Conservation (phyloP, 2,329 filamentous ascomycete species). For the Clarireedia sp. region DNA sequence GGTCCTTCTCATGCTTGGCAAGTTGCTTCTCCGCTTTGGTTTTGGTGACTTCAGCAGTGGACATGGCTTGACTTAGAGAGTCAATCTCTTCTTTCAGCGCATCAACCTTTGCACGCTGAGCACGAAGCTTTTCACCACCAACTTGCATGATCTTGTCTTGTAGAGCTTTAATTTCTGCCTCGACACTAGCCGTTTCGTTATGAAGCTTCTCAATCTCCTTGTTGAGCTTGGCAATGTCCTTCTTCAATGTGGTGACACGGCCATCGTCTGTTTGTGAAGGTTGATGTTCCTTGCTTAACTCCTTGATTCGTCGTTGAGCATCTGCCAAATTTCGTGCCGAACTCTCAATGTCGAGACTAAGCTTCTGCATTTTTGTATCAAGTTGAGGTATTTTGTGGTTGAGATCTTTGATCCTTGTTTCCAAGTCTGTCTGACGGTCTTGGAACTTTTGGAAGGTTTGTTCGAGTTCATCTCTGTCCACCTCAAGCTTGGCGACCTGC, state of each 20-base stretch:
- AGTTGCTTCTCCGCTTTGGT: conserved; percentile 92
- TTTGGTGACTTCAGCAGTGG: conserved; percentile 76
- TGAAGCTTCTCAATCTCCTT: conserved; percentile 74
- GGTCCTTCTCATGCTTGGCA: conserved; percentile 76
- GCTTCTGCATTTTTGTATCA: conserved; percentile 87
- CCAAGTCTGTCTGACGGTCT: conserved; percentile 72
- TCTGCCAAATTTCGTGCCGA: conserved; percentile 77
- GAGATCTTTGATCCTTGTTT: conserved; percentile 63
- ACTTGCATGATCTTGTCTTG: conserved; percentile 99
- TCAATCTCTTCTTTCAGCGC: conserved; percentile 78
- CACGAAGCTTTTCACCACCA: conserved; percentile 84
- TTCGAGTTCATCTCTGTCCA: conserved; percentile 78
- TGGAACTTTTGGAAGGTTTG: conserved; percentile 77
- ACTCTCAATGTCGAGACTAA: conserved; percentile 81
- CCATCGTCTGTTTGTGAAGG: conserved; percentile 73
- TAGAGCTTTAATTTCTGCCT: conserved; percentile 84
- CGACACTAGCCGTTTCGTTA: conserved; percentile 78
- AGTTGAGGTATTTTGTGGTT: conserved; percentile 73
- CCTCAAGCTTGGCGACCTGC: conserved; percentile 78
- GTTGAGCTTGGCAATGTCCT: conserved; percentile 67
- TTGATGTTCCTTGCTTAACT: conserved; percentile 73
- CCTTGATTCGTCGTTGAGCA: conserved; percentile 74
- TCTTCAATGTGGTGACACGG: conserved; percentile 64
- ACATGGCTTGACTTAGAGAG: conserved; percentile 71
- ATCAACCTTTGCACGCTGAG: conserved; percentile 87